Base-by-base conservation (phyloP, 2,329 filamentous ascomycete genomes). In the Cordyceps cicadae region DNA sequence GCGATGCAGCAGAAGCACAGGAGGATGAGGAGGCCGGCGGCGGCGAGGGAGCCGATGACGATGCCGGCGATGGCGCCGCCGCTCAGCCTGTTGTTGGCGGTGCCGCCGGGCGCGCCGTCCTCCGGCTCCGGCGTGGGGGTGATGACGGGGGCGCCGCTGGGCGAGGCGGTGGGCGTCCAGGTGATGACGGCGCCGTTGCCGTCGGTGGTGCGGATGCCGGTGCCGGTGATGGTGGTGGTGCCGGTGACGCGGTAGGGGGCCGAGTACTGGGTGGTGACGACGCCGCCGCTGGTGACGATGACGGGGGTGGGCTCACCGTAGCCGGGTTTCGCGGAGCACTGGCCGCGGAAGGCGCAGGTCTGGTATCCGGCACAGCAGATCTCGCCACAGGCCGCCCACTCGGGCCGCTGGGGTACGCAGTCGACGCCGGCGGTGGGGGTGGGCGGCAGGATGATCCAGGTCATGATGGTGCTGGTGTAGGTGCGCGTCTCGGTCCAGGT, bases 21-120 rank as follows among this genome's bases (percentile, higher is more conserved):
- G 8, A 89, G 79, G 5, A 87, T 76, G 24, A 92, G 81, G 2
- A 92, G 77, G 46, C 81, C 73, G 41, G 91, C 78, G 63, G 87
- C 89, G 15, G 81, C 81, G 54, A 92, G 78, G 12, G 84, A 82
- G 64, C 89, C 89, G 60, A 92, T 86, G 65, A 92, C 89, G 67
- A 92, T 92, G 63, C 89, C 89, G 17, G 89, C 89, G 67, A 92
- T 92, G 62, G 87, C 89, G 57, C 88, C 89, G 49, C 79, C 82
- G 67, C 86, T 89, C 59, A 92, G 79, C 49, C 75, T 72, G 60
- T 74, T 74, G 32, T 75, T 73, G 43, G 64, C 67, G 46, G 73
- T 75, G 51, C 72, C 71, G 50, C 72, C 71, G 39, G 76, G 77
- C 37, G 66, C 67, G 19, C 70, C 74, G 49, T 68, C 70, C 17